Base-by-base conservation (phyloP, 139 green algal genomes). In the Coelastrella sp. region DNA sequence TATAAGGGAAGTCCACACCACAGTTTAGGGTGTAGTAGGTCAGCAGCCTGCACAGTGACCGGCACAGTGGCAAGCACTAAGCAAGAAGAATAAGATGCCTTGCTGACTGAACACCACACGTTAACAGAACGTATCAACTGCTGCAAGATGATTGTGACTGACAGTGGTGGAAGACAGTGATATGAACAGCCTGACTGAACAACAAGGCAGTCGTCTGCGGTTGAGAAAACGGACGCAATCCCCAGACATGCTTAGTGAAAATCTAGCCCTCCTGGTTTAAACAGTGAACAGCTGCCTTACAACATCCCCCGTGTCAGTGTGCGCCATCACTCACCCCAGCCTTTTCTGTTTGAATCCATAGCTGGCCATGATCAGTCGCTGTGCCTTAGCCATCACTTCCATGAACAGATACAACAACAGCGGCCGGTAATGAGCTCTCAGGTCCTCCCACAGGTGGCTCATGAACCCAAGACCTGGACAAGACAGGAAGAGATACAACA, bases 391-490 rank as follows among this genome's bases (percentile, higher is more conserved):
- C 15, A 92, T 19, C 2, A 76, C 30, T 86, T 92, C 89, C 4
- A 83, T 86, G 17, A 35, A 62, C 41, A 72, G 15, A 81, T 92
- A 92, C 32, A 90, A 64, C 8, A 69, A 17, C 59, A 92, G 59
- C 2, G 89, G 89, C 57, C 87, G 79, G 79, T 11, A 75, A 41
- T 35, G 40, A 17, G 57, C 81, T 27, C 79, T 62, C 40, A 90
- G 72, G 23, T 74, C 78, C 63, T 90, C 83, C 87, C 87, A 90
- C 27, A 90, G 78, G 63, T 90, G 87, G 21, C 48, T 75, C 87
- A 90, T 88, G 78, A 79, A 81, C 0, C 11, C 13, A 43, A 90
- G 50, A 0, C 79, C 66, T 21, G 74, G n/a, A n/a, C n/a, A n/a
- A n/a, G n/a, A n/a, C n/a, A n/a, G n/a, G n/a, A n/a, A n/a, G n/a